A percentile compares a stretch with the other conserved stretches of the same genome.
These are phyloP conservation scores for Fusarium sp. DNA, from an alignment of 2,329 filamentous ascomycete species.

Conservation along the genomic window DNA sequence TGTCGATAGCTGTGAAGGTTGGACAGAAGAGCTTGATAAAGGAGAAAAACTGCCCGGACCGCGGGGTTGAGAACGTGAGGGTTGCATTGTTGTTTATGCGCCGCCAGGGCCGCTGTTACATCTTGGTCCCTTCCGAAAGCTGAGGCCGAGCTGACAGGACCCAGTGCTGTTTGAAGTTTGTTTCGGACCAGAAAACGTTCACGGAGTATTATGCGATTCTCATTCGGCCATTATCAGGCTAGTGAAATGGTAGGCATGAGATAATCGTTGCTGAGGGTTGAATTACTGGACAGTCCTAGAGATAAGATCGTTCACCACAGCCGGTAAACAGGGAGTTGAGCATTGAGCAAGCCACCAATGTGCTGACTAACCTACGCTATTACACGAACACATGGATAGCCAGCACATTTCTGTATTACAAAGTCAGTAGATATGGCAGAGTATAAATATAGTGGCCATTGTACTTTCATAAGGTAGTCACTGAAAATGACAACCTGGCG, in stretches of 20 bases:
- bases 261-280: slow-evolving; percentile 18
- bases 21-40: slow-evolving; percentile 53
- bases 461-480: not conserved
- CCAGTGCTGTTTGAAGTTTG: not conserved
- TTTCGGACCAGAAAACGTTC: slow-evolving; percentile 6
- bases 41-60: slow-evolving; percentile 68
- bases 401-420: not conserved
- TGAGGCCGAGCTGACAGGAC: slow-evolving; percentile 11
- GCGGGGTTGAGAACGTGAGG: slow-evolving; percentile 58
- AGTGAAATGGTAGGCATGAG: not conserved
- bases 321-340: not conserved
- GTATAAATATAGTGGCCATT: too few species aligned
- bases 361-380: slow-evolving; percentile 17
- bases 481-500: not conserved
- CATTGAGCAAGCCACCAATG: slow-evolving; percentile 8
- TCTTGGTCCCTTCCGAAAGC: slow-evolving; percentile 49
- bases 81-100: slow-evolving; percentile 59
- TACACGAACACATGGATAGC: not conserved
- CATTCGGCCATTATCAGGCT: not conserved
- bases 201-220: not conserved
- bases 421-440: not conserved
- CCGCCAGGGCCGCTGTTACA: slow-evolving; percentile 53
- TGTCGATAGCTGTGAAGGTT: slow-evolving; percentile 45
- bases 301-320: not conserved
- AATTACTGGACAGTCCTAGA: not conserved